Base-by-base conservation (phyloP, 441 rosid genomes). In the Daphne laureola region DNA sequence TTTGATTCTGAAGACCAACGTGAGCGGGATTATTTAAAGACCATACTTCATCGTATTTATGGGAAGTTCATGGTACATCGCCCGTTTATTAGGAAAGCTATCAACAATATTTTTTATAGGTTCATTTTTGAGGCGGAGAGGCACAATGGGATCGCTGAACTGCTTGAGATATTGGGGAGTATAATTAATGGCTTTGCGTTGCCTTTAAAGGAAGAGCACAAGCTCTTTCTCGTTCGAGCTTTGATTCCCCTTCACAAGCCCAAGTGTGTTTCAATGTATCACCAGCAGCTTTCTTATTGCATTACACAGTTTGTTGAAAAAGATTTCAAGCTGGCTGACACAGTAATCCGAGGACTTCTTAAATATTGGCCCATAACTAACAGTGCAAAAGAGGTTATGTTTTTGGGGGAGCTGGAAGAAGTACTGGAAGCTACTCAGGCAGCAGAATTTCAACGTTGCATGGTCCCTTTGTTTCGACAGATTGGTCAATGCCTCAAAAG, bases 201-300 rank as follows among this genome's bases (percentile, higher is more conserved):
- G 71, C 95, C 96, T 16, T 73, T 88, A 69, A 88, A 88, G 81
- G 96, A 88, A 75, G 96, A 88, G 70, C 94, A 88, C 67, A 86
- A 88, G 58, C 86, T 88, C 21, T 86, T 88, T 69, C 80, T 89
- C 35, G 75, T 83, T 11, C 73, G 95, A 23, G 86, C 80, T 9
- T 69, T 89, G 79, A 86, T 86, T 67, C 96, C 95, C 14, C 89
- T 88, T 5, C 96, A 89, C 81, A 86, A 83, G 72, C 90, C 92
- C 42, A 89, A 83, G 70, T 76, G 86, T 59, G 84, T 82, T 2
- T 51, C 87, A 0, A 77, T 78, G 64, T 89, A 86, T 68, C 92
- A 83, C 64, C 96, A 86, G 54, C 95, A 86, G 58, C 91, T 88
- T 53, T 86, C 90, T 5, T 88, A 86, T 60, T 88, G 90, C 70